Evolutionary conservation across 176 grass and related monocot genomes (phyloP).

Genomic region (Oryza meyeriana): DNA sequence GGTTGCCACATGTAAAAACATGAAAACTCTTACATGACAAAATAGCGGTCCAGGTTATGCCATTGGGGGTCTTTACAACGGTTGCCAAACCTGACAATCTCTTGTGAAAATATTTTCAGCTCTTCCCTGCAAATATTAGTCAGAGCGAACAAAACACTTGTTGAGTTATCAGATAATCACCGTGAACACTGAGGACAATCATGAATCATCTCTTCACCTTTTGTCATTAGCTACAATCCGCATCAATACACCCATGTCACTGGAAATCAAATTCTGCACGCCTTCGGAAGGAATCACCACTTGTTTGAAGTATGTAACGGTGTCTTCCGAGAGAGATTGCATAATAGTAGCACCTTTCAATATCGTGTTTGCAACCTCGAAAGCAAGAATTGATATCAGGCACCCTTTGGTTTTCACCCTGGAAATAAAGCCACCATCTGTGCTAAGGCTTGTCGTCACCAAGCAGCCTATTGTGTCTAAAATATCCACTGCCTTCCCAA

Average conservation of each 20-base stretch:
- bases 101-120: constrained; percentile 63
- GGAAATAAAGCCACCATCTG: constrained; percentile 60
- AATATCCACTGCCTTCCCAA: constrained; percentile 85
- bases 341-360: constrained; percentile 78
- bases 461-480: constrained; percentile 79
- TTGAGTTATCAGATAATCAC: constrained; percentile 13
- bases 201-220: constrained; percentile 37
- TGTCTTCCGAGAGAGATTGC: constrained; percentile 73
- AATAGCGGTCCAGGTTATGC: constrained; percentile 85
- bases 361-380: constrained; percentile 96
- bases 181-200: not conserved
- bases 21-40: constrained; percentile 65
- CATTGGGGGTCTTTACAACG: constrained; percentile 86
- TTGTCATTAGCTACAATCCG: constrained; percentile 68
- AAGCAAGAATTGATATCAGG: constrained; percentile 80
- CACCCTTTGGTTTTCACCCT: constrained; percentile 62
- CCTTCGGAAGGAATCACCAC: constrained; percentile 75
- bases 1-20: not conserved
- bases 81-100: constrained; percentile 86
- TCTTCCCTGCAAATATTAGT: constrained; percentile 68
- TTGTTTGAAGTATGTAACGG: constrained; percentile 76
- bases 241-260: constrained; percentile 56
- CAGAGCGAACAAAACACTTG: constrained; percentile 14
- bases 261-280: constrained; percentile 67
- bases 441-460: constrained; percentile 63